Evolutionary conservation across 108 stramenopile species (phyloP).

Genomic region (Nannochloropsis gaditana): DNA sequence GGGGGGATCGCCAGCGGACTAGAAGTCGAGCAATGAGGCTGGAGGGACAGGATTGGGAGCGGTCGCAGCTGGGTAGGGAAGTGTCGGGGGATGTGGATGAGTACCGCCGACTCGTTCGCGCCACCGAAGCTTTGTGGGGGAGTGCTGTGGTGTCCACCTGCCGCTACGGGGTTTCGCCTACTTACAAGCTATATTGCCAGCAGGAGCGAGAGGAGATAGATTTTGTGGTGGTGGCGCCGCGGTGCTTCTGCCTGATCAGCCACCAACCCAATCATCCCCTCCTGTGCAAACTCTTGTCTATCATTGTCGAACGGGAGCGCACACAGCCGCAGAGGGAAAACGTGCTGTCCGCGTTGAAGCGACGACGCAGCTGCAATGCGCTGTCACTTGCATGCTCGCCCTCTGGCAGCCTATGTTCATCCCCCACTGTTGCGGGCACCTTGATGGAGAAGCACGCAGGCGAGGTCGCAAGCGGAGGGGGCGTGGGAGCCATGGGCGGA

Average conservation of each 20-base stretch:
- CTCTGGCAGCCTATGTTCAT: neutral
- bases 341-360: neutral
- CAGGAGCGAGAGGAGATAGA: neutral
- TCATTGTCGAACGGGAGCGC: neutral
- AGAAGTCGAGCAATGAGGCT: neutral
- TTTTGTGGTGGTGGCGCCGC: neutral
- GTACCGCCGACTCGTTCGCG: neutral
- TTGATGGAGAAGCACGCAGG: neutral
- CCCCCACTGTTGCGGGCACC: neutral
- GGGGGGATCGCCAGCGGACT: neutral
- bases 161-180: neutral
- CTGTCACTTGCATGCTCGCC: neutral
- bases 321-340: neutral
- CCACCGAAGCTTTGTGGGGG: neutral
- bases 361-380: neutral
- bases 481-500: neutral
- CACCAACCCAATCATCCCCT: neutral
- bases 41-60: neutral
- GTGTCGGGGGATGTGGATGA: neutral
- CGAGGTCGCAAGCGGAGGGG: neutral
- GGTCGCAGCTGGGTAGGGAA: neutral
- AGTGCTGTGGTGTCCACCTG: neutral
- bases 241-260: constrained; percentile 2
- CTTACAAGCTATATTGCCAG: neutral
- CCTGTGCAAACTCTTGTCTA: neutral